A percentile compares a stretch with the other conserved stretches of the same genome.
Evolutionary conservation across 1,284 basidiomycete species (phyloP).

Genomic region (Ustilago crameri): DNA sequence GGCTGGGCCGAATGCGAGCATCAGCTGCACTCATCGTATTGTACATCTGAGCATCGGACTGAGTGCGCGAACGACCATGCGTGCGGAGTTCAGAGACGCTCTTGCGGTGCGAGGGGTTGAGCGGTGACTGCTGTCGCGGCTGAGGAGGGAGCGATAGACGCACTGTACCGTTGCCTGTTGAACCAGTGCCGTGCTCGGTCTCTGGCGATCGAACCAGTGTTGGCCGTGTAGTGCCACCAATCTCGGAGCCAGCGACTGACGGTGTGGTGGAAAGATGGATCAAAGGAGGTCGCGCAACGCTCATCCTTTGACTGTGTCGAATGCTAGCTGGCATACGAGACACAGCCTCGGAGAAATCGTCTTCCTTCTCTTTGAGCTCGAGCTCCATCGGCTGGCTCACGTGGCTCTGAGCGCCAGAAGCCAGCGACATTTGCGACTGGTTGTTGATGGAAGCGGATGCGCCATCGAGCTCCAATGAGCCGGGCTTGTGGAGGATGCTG

Average conservation of each 20-base stretch:
- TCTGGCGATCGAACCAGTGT: slow-evolving; percentile 20
- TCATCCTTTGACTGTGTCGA: slow-evolving; percentile 32
- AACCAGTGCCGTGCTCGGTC: slow-evolving; percentile 16
- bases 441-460: slow-evolving; percentile 5
- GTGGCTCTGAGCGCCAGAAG: slow-evolving; percentile 27
- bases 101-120: slow-evolving; percentile 30
- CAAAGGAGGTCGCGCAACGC: slow-evolving; percentile 24
- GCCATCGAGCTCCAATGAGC: slow-evolving; percentile 3
- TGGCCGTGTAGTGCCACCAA: slow-evolving; percentile 9
- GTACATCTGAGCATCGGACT: slow-evolving; percentile 20
- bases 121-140: slow-evolving; percentile 20
- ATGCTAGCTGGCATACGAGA: slow-evolving; percentile 22
- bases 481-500: slow-evolving; percentile 21
- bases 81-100: slow-evolving; percentile 12
- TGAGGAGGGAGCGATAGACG: slow-evolving; percentile 26
- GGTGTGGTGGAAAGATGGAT: slow-evolving; percentile 41
- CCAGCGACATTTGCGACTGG: slow-evolving; percentile 28
- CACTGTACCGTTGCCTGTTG: slow-evolving; percentile 21
- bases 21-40: slow-evolving; percentile 10
- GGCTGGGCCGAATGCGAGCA: not conserved
- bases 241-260: slow-evolving; percentile 1
- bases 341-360: not conserved
- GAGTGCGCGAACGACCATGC: slow-evolving; percentile 10
- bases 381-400: slow-evolving; percentile 29
- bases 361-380: slow-evolving; percentile 7